phyloP scores from a whole-genome alignment of 2,329 filamentous ascomycete species.

The Fusarium globosum region DNA sequence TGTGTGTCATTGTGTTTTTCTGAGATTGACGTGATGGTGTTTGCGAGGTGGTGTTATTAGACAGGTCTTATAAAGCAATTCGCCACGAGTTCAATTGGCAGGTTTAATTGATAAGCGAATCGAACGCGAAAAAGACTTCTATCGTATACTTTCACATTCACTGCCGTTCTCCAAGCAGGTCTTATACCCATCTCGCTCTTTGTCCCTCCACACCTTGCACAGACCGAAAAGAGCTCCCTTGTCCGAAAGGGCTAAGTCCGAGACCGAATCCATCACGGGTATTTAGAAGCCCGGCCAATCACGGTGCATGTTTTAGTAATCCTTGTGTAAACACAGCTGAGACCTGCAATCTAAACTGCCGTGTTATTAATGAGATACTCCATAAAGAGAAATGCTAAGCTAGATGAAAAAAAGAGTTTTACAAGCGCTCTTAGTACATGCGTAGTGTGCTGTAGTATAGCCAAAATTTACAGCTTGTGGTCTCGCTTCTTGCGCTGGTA shows the following conservation, averaged over 20 bases:
- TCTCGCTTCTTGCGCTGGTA: slow-evolving; percentile 44
- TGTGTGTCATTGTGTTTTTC: slow-evolving; percentile 36
- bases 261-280: slow-evolving; percentile 5
- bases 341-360: slow-evolving; percentile 1
- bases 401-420: not conserved
- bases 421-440: not conserved
- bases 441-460: not conserved
- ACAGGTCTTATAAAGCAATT: slow-evolving; percentile 5
- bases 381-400: not conserved
- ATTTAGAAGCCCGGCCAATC: slow-evolving; percentile 42
- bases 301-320: slow-evolving; percentile 48
- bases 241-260: slow-evolving; percentile 27
- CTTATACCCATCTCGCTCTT: slow-evolving; percentile 32
- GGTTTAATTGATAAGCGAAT: slow-evolving; percentile 8
- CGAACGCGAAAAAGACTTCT: not conserved
- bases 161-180: slow-evolving; percentile 7
- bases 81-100: not conserved
- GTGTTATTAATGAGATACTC: not conserved
- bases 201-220: slow-evolving; percentile 25
- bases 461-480: slow-evolving; percentile 25
- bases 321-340: slow-evolving; percentile 37
- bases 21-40: not conserved
- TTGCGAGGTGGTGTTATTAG: slow-evolving; percentile 8
- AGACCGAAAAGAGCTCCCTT: slow-evolving; percentile 14
- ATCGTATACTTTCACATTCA: not conserved